phyloP scores from a whole-genome alignment of 768 basidiomycete genomes.

The Tephrocybe sp. region DNA sequence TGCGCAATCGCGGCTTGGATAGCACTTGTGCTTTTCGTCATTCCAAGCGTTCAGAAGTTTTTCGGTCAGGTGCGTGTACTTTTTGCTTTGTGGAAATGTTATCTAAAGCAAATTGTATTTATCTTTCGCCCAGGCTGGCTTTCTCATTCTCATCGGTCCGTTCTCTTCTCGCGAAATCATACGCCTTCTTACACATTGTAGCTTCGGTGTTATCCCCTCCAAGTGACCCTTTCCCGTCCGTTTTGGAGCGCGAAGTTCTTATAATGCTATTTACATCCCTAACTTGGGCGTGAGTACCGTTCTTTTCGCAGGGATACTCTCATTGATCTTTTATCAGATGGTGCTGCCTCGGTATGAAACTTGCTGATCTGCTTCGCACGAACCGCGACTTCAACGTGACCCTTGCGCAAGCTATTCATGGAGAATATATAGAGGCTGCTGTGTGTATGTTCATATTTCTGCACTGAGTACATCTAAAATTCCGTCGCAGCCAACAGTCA shows the following conservation, averaged over 20 bases:
- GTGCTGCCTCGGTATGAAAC: conserved; percentile 60
- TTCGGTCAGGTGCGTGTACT: conserved; percentile 54
- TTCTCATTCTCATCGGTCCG: conserved; percentile 60
- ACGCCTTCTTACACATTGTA: conserved; percentile 20
- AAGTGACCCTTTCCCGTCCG: conserved; percentile 62
- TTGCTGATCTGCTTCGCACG: conserved; percentile 55
- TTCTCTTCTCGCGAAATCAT: background rate
- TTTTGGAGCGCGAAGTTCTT: conserved; percentile 61
- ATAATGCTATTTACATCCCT: conserved; percentile 45
- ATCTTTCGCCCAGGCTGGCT: conserved; percentile 45
- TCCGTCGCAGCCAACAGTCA: conserved; percentile 46
- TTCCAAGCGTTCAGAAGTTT: conserved; percentile 41
- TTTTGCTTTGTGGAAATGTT: background rate
- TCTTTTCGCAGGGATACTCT: background rate
- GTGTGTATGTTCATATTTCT: conserved; percentile 21
- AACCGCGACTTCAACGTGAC: conserved; percentile 37
- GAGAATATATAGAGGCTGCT: conserved; percentile 53
- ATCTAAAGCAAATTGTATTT: background rate
- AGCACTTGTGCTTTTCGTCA: conserved; percentile 54
- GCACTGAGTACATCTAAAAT: background rate
- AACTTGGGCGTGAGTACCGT: conserved; percentile 58
- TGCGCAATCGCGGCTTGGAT: conserved; percentile 64
- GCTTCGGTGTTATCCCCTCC: conserved; percentile 68
- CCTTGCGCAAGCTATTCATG: conserved; percentile 38
- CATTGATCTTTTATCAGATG: conserved; percentile 39